Percentiles rank a stretch among this genome's conserved stretches.
Evolutionary conservation across 139 green algal genomes (phyloP).

Genomic region (Chloropicon primus): DNA sequence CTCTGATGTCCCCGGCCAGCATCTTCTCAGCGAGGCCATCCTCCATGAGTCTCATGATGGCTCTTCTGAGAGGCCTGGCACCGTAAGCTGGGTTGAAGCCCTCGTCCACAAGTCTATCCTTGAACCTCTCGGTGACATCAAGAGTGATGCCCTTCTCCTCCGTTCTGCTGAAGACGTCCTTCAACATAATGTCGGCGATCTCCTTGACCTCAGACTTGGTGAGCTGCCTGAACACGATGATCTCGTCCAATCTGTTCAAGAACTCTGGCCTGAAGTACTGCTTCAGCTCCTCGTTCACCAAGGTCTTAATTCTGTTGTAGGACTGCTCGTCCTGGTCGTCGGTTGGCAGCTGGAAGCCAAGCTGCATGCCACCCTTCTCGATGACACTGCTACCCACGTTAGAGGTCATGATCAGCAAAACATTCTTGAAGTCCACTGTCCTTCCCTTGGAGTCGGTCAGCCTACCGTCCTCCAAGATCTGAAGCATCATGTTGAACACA

Average conservation of each 20-base stretch:
- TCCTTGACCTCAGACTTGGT: conserved; percentile 96
- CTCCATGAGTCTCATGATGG: conserved; percentile 98
- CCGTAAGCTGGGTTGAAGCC: conserved; percentile 97
- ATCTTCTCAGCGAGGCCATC: conserved; percentile 91
- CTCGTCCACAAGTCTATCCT: conserved; percentile 88
- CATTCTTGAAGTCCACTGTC: conserved; percentile 99
- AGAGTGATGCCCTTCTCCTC: conserved; percentile 82
- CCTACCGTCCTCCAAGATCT: conserved; percentile 83
- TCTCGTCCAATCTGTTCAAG: conserved; percentile 98
- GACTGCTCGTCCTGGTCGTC: conserved; percentile 42
- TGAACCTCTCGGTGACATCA: conserved; percentile 30
- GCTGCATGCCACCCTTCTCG: conserved; percentile 61
- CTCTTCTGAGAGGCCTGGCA: conserved; percentile 88
- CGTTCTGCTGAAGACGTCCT: conserved; percentile 79
- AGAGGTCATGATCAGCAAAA: conserved; percentile 97
- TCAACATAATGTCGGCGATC: conserved; percentile 98
- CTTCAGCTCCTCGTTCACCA: conserved; percentile 99
- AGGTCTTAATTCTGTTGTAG: conserved; percentile 92
- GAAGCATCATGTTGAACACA: conserved; percentile 99
- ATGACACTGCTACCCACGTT: conserved; percentile 93
- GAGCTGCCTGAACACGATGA: conserved; percentile 99
- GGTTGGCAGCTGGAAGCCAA: conserved; percentile 27
- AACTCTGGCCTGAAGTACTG: conserved; percentile 97
- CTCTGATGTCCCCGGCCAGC: conserved; percentile 80
- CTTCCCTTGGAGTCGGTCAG: conserved; percentile 75